Conservation (phyloP, 306 rosid species). For the Rosa lucieae region DNA sequence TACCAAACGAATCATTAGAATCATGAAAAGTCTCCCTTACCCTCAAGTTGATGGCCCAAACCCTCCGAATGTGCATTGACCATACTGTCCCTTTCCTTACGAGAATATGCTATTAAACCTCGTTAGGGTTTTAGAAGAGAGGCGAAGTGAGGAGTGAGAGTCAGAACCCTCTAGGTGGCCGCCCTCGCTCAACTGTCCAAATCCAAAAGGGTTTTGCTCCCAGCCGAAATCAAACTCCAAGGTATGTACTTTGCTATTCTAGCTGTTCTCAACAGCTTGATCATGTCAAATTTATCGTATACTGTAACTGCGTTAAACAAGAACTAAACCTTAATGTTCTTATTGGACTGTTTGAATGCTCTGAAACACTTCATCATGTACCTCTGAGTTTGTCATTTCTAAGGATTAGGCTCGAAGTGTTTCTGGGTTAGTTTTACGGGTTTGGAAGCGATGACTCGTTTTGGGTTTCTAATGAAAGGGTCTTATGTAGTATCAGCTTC, state of each 20-base stretch:
- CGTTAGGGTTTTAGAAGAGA: conserved; percentile 14
- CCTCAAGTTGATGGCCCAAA: too few species aligned
- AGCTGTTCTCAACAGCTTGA: not conserved
- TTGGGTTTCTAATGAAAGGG: not conserved
- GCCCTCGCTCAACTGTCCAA: not conserved
- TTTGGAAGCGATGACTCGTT: not conserved
- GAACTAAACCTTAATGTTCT: not conserved
- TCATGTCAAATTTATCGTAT: not conserved
- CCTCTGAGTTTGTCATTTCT: not conserved
- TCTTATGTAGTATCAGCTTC: not conserved
- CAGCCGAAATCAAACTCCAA: not conserved
- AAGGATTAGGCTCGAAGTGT: not conserved
- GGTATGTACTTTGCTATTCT: not conserved
- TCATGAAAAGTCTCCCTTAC: not conserved
- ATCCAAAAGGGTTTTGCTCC: not conserved
- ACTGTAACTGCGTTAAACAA: not conserved
- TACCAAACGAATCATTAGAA: not conserved
- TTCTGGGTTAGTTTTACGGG: not conserved
- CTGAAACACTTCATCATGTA: too few species aligned
- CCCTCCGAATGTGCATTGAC: not conserved
- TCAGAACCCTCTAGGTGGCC: conserved; percentile 14
- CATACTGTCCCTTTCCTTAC: not conserved
- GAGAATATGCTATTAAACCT: conserved; percentile 10
- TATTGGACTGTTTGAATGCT: not conserved
- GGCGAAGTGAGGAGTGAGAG: not conserved